Evolutionary conservation across 352 stramenopile genomes (phyloP).

Genomic region (Globisporangium mamillatum): DNA sequence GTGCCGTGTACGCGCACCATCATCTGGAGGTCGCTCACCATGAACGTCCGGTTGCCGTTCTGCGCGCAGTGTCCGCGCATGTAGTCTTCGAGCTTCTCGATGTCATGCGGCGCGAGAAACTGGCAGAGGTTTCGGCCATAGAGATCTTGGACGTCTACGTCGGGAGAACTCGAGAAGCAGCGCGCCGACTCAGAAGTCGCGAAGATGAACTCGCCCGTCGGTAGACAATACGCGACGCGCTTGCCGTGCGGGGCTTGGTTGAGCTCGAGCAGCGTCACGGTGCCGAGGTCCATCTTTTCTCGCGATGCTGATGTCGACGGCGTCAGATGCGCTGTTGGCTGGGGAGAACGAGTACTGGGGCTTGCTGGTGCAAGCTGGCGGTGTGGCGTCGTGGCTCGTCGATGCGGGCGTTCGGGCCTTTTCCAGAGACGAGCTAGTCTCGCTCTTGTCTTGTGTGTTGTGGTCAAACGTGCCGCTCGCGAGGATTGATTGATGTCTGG

Average conservation of each 20-base stretch:
- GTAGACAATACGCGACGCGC: conserved; percentile 64
- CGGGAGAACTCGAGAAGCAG: conserved; percentile 27
- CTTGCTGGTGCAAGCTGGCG: neutral
- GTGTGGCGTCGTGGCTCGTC: conserved; percentile 3
- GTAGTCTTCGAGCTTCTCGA: conserved; percentile 66
- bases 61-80: conserved; percentile 28
- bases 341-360: neutral
- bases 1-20: conserved; percentile 37
- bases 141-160: conserved; percentile 31
- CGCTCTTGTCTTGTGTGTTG: neutral
- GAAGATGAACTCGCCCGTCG: conserved; percentile 73
- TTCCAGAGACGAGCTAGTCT: neutral
- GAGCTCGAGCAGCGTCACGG: conserved; percentile 65
- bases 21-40: conserved; percentile 35
- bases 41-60: conserved; percentile 17
- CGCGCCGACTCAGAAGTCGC: conserved; percentile 44
- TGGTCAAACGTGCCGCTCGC: neutral
- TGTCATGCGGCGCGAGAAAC: conserved; percentile 50
- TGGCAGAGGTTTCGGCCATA: conserved; percentile 64
- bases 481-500: neutral
- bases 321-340: neutral
- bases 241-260: conserved; percentile 42
- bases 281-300: conserved; percentile 28
- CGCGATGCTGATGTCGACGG: conserved; percentile 1
- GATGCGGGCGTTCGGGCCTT: neutral